Evolutionary conservation across 352 stramenopile genomes (phyloP).

Genomic region (Globisporangium cederbergense): DNA sequence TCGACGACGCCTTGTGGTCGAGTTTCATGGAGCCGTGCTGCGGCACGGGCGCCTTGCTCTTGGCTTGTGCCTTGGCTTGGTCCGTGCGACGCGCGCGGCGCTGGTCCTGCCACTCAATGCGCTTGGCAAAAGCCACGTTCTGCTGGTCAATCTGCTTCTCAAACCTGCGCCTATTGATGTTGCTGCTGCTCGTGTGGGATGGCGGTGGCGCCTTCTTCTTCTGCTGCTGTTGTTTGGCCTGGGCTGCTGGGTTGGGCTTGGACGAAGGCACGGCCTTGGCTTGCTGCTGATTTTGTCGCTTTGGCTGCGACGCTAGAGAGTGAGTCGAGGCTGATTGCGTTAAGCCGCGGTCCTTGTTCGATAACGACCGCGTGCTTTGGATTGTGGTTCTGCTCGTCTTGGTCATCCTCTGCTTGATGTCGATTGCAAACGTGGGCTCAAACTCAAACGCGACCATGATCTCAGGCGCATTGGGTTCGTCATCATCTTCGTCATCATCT

Average conservation of each 20-base stretch:
- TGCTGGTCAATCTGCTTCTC: constrained; percentile 53
- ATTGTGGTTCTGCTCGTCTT: not conserved
- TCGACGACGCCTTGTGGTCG: constrained; percentile 53
- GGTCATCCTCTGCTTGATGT: constrained; percentile 1
- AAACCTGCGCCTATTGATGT: constrained; percentile 51
- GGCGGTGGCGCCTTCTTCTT: not conserved
- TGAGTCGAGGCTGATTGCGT: not conserved
- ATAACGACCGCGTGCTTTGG: not conserved
- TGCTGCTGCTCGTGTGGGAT: constrained; percentile 45
- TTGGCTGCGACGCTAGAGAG: constrained; percentile 11
- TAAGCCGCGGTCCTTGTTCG: not conserved
- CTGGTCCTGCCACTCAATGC: constrained; percentile 34
- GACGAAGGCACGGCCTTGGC: not conserved
- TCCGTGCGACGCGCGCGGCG: constrained; percentile 23
- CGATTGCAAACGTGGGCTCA: constrained; percentile 24
- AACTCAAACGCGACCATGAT: constrained; percentile 47
- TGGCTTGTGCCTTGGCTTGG: constrained; percentile 30
- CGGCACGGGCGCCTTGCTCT: constrained; percentile 35
- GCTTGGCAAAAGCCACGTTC: constrained; percentile 57
- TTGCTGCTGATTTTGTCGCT: not conserved
- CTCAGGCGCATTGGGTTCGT: constrained; percentile 6
- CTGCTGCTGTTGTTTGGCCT: constrained; percentile 3
- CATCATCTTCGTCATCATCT: not conserved
- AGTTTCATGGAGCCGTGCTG: constrained; percentile 40
- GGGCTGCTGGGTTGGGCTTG: not conserved